Evolutionary conservation across 306 rosid species (phyloP), one percentile per base, ranked within the genome.

Genomic region (Psophocarpus tetragonolobus): DNA sequence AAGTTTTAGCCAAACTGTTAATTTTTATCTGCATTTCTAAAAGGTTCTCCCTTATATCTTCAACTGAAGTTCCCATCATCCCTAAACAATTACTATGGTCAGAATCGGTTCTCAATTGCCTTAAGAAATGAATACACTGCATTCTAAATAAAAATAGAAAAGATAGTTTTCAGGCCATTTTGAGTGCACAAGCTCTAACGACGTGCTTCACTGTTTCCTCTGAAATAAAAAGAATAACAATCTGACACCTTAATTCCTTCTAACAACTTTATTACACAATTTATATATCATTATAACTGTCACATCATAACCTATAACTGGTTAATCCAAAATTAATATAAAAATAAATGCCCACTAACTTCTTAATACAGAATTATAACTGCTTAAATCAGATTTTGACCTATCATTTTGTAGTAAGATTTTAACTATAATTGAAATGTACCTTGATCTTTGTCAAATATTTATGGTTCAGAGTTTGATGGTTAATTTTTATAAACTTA

Each of bases 381-480:
- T 4, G 20, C 51, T 47, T n/a, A 47, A 15, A 47, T 47, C 24
- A 48, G 56, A n/a, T 48, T 47, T 47, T n/a, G 56, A 48, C 11
- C 24, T 48, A 48, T 56, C 13, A 18, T 53, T 8, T 53, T 20
- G 61, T 53, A 21, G 23, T 53, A 56, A 56, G 62, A 56, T 56
- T 9, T 20, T 53, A 14, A 29, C 29, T 53, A 53, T 0, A 8
- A 21, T 21, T 20, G 5, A 9, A 53, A 53, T 7, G 14, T 35
- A 33, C 74, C 57, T 71, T 36, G 47, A 69, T 82, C 58, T 21
- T 41, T 73, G 27, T 17, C 32, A 65, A 35, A 26, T 53, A n/a
- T 27, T 36, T 14, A 32, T 23, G 48, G 24, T 36, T n/a, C 26
- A 17, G 29, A 8, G n/a, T 73, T 24, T 65, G 78, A 76, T 71